Evolutionary conservation across 2,329 filamentous ascomycete genomes (phyloP), one percentile per base, ranked within the genome.

Genomic region (Colletotrichum destructivum): DNA sequence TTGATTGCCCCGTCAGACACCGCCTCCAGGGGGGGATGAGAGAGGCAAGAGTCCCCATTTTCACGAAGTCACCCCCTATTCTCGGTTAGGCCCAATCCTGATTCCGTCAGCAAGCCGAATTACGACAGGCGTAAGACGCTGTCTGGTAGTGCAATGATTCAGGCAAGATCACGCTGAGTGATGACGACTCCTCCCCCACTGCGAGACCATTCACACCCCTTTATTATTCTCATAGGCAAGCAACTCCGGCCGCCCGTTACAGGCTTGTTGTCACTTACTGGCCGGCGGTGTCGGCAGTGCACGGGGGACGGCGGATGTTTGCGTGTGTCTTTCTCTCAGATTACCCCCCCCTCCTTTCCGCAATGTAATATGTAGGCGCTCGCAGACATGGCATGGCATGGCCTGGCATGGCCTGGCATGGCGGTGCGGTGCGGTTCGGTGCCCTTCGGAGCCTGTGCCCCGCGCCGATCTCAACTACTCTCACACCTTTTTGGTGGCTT

Each of bases 171-270:
- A 44, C 38, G 47, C 47, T 44, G 47, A 31, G n/a, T 51, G 60
- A 62, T 62, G 61, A 54, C 61, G 47, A 54, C 46, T 31, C 15
- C 46, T 31, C 11, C 38, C 56, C 61, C 38, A 54, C 61, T 63
- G 15, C 16, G 11, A 47, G 44, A 61, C 38, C 49, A 21, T 23
- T 46, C 35, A 38, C 35, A 38, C 35, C 35, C 35, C 35, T 38
- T 38, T 38, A 11, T 38, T 11, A 11, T 38, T 11, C 23, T 40
- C 55, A 59, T 26, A 44, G 55, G 55, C 59, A 62, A 38, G 55
- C 59, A 62, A 38, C 23, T 8, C 7, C 26, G 18, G 18, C 44
- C 26, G 23, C 13, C 21, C 38, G 7, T n/a, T 23, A 60, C 31
- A 38, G 52, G 16, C 31, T 35, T 35, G 31, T 8, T 38, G 18